These are phyloP conservation scores for Salvia miltiorrhiza DNA, from an alignment of 257 asterid species.

Conservation along the genomic window DNA sequence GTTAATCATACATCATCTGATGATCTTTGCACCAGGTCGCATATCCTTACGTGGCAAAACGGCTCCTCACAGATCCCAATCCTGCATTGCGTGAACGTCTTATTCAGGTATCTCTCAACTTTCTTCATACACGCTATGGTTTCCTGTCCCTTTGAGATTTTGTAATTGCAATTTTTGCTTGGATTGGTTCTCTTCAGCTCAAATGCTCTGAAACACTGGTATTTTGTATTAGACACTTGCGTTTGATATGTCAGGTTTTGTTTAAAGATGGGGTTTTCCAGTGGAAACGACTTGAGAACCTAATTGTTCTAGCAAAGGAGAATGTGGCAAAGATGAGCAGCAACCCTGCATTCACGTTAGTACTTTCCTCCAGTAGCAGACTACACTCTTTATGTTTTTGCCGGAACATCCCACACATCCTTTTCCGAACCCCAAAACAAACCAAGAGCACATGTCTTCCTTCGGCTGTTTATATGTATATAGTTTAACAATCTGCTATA, in stretches of 20 bases:
- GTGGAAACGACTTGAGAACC: slow-evolving; percentile 98
- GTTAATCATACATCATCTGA: slow-evolving; percentile 7
- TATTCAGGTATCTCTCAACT: slow-evolving; percentile 62
- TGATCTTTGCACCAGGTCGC: slow-evolving; percentile 75
- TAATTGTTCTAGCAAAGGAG: slow-evolving; percentile 92
- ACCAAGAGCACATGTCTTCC: slow-evolving; percentile 9
- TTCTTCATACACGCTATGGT: neutral
- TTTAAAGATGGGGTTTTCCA: slow-evolving; percentile 98
- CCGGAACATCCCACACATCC: neutral
- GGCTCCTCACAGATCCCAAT: slow-evolving; percentile 96
- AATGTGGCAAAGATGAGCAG: slow-evolving; percentile 88
- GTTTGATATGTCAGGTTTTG: slow-evolving; percentile 62
- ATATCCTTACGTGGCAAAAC: slow-evolving; percentile 98
- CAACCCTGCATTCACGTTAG: slow-evolving; percentile 80
- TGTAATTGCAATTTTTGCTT: neutral
- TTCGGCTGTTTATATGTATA: neutral
- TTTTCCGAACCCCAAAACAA: neutral
- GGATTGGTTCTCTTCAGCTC: slow-evolving; percentile 1
- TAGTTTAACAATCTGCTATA: slow-evolving; percentile 11
- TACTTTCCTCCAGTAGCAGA: neutral
- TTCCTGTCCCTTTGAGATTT: neutral
- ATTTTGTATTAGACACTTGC: neutral
- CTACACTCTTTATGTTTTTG: neutral
- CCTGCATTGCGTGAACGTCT: slow-evolving; percentile 97
- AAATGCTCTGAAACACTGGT: no score